Base-by-base conservation (phyloP, 306 rosid genomes). In the Quercus suber region DNA sequence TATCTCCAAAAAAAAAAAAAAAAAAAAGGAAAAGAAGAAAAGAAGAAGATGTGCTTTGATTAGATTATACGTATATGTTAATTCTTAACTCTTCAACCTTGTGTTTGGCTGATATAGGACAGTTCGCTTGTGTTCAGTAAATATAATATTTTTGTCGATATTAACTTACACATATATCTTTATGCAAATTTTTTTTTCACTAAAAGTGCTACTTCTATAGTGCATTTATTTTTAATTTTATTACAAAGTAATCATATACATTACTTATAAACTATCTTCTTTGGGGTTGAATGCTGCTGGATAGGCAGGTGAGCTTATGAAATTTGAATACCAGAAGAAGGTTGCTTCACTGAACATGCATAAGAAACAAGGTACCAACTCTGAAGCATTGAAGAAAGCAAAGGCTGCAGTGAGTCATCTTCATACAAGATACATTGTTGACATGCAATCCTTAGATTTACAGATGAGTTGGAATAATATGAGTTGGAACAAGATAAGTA, bases 381-480 rank as follows among this genome's bases (percentile, higher is more conserved):
- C 92, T 64, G 97, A 93, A 53, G 89, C 96, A 83, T 52, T 90
- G 80, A 96, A 95, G 89, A 95, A 95, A 84, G 87, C 93, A 52
- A 93, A 95, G 82, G 98, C 96, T 57, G 89, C 87, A 10, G 97
- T 95, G 67, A 93, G 97, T 82, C 98, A 88, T 83, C 89, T 91
- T 86, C 99, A 93, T 78, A 95, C 98, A 19, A 88, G 97, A 86
- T 95, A 95, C 85, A 95, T 93, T 74, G 98, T 93, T 55, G 98
- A 93, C 81, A 93, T 95, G 97, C 99, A 95, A 80, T 90, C 99
- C 86, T 75, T 95, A 98, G 99, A 95, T 82, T 95, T 98, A 95
- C 99, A 13, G 92, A 98, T 95, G 86, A 89, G 97, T 86, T 76
- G 45, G 55, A 55, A 28, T 69, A 31, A 15, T 43, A 31, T 30